These are phyloP conservation scores for Trapa incisa DNA, from an alignment of 345 rosid genomes.

Conservation along the genomic window DNA sequence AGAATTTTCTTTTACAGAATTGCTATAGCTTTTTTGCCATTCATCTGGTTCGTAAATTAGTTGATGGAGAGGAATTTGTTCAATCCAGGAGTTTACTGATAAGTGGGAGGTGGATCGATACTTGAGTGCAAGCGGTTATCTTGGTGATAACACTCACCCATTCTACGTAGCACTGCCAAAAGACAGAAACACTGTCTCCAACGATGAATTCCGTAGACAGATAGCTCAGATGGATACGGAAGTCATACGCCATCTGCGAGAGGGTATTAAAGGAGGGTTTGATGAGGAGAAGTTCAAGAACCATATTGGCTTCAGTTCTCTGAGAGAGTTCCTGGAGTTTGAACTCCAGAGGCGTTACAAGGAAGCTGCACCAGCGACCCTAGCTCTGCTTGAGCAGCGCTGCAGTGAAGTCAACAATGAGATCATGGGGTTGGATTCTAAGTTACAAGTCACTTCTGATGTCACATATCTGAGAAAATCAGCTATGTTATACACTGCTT, in stretches of 20 bases:
- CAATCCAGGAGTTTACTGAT: conserved; percentile 61
- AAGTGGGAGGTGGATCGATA: conserved; percentile 89
- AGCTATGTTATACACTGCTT: conserved; percentile 77
- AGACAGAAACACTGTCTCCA: conserved; percentile 62
- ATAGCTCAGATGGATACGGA: conserved; percentile 73
- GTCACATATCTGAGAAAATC: conserved; percentile 77
- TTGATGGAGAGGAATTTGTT: background rate
- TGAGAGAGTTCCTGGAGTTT: conserved; percentile 72
- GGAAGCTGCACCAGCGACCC: conserved; percentile 91
- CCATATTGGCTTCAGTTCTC: conserved; percentile 61
- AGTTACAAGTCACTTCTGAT: conserved; percentile 79
- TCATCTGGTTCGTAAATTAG: background rate
- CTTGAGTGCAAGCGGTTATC: conserved; percentile 88
- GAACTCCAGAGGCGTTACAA: conserved; percentile 92
- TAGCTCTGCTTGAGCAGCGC: conserved; percentile 90
- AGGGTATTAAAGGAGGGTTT: conserved; percentile 78
- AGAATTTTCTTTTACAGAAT: too few relatives aligned
- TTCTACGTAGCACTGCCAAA: conserved; percentile 86
- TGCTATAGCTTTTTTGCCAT: background rate
- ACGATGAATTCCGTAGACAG: conserved; percentile 83
- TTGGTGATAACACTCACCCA: conserved; percentile 77
- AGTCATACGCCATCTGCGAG: conserved; percentile 56
- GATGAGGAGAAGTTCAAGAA: conserved; percentile 79
- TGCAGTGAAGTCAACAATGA: conserved; percentile 60
- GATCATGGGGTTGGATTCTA: conserved; percentile 54